Conservation (phyloP, 257 asterid genomes). For the Ophiorrhiza pumila region DNA sequence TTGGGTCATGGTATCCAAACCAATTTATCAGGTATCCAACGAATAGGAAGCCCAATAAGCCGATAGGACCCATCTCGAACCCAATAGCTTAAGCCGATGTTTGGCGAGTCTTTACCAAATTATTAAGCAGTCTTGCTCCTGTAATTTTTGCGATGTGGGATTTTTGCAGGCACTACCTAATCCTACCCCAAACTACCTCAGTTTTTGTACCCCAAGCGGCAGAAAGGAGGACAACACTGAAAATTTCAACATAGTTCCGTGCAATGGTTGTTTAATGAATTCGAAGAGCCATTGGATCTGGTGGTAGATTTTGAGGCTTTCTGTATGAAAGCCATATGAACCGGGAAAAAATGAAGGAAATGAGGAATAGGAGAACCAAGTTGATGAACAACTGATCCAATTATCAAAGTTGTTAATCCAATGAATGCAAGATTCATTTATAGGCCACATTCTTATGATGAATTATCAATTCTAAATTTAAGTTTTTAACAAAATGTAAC, state of each 20-base stretch:
- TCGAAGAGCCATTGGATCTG: conserved; percentile 10
- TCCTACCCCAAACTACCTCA: conserved; percentile 16
- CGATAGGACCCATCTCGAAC: no score
- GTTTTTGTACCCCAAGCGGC: conserved; percentile 3
- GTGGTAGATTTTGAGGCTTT: background rate
- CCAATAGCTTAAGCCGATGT: no score
- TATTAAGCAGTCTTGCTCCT: no score
- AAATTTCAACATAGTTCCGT: conserved; percentile 3
- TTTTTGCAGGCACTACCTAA: no score
- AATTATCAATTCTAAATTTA: no score
- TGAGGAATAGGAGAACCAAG: background rate
- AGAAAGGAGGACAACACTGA: conserved; percentile 11
- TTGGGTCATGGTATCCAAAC: no score
- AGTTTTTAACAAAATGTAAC: no score
- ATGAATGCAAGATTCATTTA: background rate
- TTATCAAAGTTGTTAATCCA: background rate
- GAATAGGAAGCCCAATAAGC: no score
- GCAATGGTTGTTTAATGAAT: conserved; percentile 9
- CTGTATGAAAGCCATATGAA: background rate
- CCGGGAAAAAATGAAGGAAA: background rate
- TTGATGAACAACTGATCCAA: background rate
- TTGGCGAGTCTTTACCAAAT: no score
- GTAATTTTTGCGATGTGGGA: no score
- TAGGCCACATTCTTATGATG: background rate
- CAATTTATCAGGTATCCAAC: no score